Base-by-base conservation (phyloP, 768 basidiomycete species). In the Chlorophyllum brunneum region DNA sequence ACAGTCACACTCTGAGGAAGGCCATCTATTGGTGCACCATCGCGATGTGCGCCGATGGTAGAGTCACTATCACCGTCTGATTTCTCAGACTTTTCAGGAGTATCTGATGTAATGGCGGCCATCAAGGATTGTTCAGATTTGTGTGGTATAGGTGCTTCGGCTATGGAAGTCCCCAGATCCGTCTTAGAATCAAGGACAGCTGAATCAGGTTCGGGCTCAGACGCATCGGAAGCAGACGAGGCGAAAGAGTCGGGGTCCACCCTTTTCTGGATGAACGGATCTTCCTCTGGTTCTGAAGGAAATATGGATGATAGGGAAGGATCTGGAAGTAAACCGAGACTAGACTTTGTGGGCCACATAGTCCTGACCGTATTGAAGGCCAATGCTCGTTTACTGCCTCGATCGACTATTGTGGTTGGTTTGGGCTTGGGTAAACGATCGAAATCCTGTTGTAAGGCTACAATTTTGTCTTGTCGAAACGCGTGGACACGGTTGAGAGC, bases 371-470 rank as follows among this genome's bases (percentile, higher is more conserved):
- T 83, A 23, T 77, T 77, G 58, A 92, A 87, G 0, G 85, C 76
- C 18, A 88, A 86, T 4, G 75, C 62, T 55, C 80, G 74, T 49
- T 81, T 81, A 31, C 70, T 70, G 48, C 65, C 72, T 58, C 75
- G 79, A 51, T 83, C 85, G 10, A 68, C 56, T 1, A 67, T 60
- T 63, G 77, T 74, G 56, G 67, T 66, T 60, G 76, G 73, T 59
- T 81, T 85, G 50, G 78, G 85, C 61, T 87, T 90, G 5, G 87
- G 86, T 24, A 98, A 75, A 46, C 83, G 81, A 59, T 92, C 88
- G 58, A 95, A 93, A 63, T 98, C 93, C 56, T 81, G 81, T 66
- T 99, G 94, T 91, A 95, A 98, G n/a, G 88, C 90, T 13, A 95
- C 92, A 41, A 95, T 92, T 65, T 87, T 88, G 60, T 95, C 92